A percentile compares a stretch with the other conserved stretches of the same genome.
Evolutionary conservation across 139 green algal genomes (phyloP).

Genomic region (Closterium sp.): DNA sequence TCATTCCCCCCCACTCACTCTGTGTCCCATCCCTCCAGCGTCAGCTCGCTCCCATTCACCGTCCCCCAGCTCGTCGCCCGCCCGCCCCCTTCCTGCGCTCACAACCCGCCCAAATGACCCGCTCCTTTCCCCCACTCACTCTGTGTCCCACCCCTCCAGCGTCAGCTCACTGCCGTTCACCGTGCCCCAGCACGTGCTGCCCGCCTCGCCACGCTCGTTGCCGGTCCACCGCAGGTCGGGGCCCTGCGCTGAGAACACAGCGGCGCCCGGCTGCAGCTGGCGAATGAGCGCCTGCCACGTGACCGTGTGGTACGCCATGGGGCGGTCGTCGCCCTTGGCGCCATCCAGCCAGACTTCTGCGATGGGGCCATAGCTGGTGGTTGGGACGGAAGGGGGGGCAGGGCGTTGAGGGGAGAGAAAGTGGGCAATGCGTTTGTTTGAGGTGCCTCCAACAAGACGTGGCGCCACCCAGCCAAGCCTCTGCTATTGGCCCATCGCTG

Average conservation of each 20-base stretch:
- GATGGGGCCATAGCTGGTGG: constrained; percentile 7
- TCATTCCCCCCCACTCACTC: not conserved
- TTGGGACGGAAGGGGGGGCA: not conserved
- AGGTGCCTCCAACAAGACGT: not conserved
- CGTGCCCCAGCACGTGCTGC: not conserved
- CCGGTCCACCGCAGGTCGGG: constrained; percentile 28
- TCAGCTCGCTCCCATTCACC: not conserved
- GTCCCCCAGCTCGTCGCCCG: too few species aligned
- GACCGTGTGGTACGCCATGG: constrained; percentile 11
- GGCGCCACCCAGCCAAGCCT: constrained; percentile 4
- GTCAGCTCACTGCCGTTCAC: not conserved
- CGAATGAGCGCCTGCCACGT: constrained; percentile 2
- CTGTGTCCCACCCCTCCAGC: not conserved
- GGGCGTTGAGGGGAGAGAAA: too few species aligned
- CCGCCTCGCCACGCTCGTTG: constrained; percentile 12
- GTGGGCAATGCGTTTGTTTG: not conserved
- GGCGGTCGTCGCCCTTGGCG: not conserved
- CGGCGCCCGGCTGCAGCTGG: constrained; percentile 7
- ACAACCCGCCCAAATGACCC: too few species aligned
- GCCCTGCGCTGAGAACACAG: constrained; percentile 17
- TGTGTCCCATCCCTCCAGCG: not conserved
- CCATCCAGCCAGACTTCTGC: constrained; percentile 1
- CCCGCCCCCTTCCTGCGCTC: too few species aligned
- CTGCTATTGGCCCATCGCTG: constrained; percentile 5
- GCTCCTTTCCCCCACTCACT: not conserved